A percentile compares a stretch with the other conserved stretches of the same genome.
These are phyloP conservation scores for Phytophthora pistaciae DNA, from an alignment of 352 stramenopile species.

Conservation along the genomic window DNA sequence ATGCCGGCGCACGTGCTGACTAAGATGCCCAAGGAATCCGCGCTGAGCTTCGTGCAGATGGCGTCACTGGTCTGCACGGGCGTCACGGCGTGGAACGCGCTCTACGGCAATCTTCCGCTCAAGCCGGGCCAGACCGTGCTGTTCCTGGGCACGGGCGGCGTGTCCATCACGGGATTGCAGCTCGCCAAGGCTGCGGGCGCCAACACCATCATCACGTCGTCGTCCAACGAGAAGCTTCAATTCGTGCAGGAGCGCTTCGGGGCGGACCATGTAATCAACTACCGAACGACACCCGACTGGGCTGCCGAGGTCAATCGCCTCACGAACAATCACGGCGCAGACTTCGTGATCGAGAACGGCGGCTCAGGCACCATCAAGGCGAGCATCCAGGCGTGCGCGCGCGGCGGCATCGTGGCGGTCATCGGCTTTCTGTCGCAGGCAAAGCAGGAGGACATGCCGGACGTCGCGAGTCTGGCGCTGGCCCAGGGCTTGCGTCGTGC, in stretches of 20 bases:
- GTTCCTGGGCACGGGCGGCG: conserved; percentile 14
- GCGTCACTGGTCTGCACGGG: conserved; percentile 28
- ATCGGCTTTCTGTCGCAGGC: conserved; percentile 24
- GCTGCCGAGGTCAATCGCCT: conserved; percentile 19
- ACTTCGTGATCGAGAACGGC: conserved; percentile 37
- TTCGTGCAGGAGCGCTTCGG: conserved; percentile 27
- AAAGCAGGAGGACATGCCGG: conserved; percentile 36
- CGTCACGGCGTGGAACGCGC: conserved; percentile 29
- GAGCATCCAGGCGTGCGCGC: conserved; percentile 24
- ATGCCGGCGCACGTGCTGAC: conserved; percentile 13
- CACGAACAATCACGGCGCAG: conserved; percentile 21
- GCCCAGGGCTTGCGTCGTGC: conserved; percentile 21
- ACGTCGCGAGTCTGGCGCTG: conserved; percentile 23
- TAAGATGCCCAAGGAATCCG: conserved; percentile 6
- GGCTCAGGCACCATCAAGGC: conserved; percentile 33
- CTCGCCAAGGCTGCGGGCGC: not conserved
- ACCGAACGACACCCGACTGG: conserved; percentile 31
- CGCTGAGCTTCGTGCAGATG: conserved; percentile 28
- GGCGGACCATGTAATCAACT: conserved; percentile 31
- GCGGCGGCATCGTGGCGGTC: conserved; percentile 22
- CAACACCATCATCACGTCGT: no score
- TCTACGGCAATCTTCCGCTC: conserved; percentile 8
- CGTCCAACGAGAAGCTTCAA: no score
- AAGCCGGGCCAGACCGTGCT: conserved; percentile 29
- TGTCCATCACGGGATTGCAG: not conserved